Conservation (phyloP, 495 filamentous ascomycete genomes). For the Amorphotheca resinae region DNA sequence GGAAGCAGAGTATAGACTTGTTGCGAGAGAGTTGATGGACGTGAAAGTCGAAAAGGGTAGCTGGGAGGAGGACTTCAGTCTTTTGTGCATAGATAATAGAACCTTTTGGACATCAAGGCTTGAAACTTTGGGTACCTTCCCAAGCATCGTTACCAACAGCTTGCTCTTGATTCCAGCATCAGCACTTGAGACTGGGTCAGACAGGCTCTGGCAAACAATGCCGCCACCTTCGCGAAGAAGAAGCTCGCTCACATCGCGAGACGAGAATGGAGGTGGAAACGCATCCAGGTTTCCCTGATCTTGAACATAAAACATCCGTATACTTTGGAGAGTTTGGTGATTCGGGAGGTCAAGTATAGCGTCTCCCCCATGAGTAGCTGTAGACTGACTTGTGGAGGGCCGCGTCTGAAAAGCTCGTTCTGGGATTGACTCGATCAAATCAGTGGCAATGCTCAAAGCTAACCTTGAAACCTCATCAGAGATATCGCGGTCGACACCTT, state of each 20-base stretch:
- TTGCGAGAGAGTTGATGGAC: conserved; percentile 48
- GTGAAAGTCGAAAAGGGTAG: conserved; percentile 39
- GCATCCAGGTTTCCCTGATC: conserved; percentile 43
- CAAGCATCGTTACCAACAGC: conserved; percentile 43
- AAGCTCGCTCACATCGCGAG: conserved; percentile 43
- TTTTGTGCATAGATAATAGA: conserved; percentile 40
- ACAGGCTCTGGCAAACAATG: conserved; percentile 35
- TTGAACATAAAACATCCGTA: conserved; percentile 51
- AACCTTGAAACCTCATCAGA: conserved; percentile 19
- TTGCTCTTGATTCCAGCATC: conserved; percentile 31
- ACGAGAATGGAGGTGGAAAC: conserved; percentile 39
- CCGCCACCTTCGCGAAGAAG: conserved; percentile 48
- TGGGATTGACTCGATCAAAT: conserved; percentile 53
- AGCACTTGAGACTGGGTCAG: conserved; percentile 25
- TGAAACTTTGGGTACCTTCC: conserved; percentile 42
- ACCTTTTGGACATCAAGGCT: conserved; percentile 40
- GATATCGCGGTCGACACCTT: conserved; percentile 1
- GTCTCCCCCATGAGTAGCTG: conserved; percentile 9
- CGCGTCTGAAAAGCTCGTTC: conserved; percentile 51
- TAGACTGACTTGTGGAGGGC: conserved; percentile 22
- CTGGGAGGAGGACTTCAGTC: conserved; percentile 24
- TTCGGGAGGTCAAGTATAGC: conserved; percentile 24
- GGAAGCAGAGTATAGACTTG: conserved; percentile 46
- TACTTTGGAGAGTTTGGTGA: conserved; percentile 39
- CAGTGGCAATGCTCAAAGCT: conserved; percentile 39